A percentile compares a stretch with the other conserved stretches of the same genome.
Evolutionary conservation across 257 asterid genomes (phyloP).

Genomic region (Verbena officinalis): DNA sequence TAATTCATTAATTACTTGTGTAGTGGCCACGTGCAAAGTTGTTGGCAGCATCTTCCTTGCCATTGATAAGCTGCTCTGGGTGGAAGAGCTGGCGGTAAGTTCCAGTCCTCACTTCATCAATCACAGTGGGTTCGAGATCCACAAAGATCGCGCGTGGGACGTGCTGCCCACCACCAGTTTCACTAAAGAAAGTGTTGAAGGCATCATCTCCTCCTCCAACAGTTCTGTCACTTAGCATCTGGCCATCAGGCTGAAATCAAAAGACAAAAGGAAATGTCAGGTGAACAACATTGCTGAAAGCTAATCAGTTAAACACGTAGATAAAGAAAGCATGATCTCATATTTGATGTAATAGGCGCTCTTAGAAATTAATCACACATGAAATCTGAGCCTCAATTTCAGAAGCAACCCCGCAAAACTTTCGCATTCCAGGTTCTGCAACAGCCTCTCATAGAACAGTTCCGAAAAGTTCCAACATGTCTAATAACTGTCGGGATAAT

Average conservation of each 20-base stretch:
- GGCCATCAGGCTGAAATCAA: slow-evolving; percentile 45
- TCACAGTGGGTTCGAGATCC: slow-evolving; percentile 49
- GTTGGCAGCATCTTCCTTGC: slow-evolving; percentile 51
- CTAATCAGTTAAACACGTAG: background rate
- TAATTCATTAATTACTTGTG: slow-evolving; percentile 34
- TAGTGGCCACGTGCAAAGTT: slow-evolving; percentile 51
- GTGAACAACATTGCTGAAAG: background rate
- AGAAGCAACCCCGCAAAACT: background rate
- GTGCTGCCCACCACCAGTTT: slow-evolving; percentile 49
- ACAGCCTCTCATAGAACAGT: background rate
- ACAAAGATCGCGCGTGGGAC: slow-evolving; percentile 51
- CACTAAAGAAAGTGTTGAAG: slow-evolving; percentile 49
- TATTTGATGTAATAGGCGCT: background rate
- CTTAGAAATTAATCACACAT: background rate
- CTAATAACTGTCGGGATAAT: background rate
- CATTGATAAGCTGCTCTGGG: slow-evolving; percentile 47
- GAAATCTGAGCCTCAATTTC: too few relatives aligned
- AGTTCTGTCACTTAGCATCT: slow-evolving; percentile 43
- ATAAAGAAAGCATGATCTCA: background rate
- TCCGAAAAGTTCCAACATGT: too few relatives aligned
- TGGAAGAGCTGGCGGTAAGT: slow-evolving; percentile 44
- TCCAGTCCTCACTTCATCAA: slow-evolving; percentile 49
- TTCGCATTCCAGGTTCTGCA: background rate
- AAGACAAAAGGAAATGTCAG: background rate
- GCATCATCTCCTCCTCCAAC: slow-evolving; percentile 51